Base-by-base conservation (phyloP, 495 filamentous ascomycete species). In the Geoglossum glabrum region DNA sequence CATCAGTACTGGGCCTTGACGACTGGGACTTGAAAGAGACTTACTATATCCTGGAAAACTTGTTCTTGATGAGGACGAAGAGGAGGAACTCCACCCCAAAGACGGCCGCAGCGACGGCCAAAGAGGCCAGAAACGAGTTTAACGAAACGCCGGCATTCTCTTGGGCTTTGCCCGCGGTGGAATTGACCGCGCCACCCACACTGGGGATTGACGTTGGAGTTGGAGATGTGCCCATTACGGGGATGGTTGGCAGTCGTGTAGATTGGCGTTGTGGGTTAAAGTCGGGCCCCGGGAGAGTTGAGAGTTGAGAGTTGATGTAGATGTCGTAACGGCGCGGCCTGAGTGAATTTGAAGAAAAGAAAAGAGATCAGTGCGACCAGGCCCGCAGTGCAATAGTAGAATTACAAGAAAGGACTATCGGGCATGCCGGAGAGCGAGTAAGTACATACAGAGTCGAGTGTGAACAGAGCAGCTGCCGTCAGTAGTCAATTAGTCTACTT, bases 41-140 rank as follows among this genome's bases (percentile, higher is more conserved):
- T 64, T 72, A 92, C 83, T 93, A 96, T 63, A 96, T 92, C 60
- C 90, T 78, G 1, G 79, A 79, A 45, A 95, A 69, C 63, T 84
- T 89, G 57, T 82, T 77, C 62, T 86, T 83, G 13, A 95, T 71
- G 21, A 94, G 64, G 45, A 90, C 62, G 64, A 96, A 96, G 38
- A 87, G 64, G 36, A 83, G 64, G 45, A 86, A 76, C 68, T 95
- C 84, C 13, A 86, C 73, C 27, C 79, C 85, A 66, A 95, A 96
- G 51, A 92, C 73, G 31, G 82, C 67, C 55, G 86, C 72, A 62
- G 83, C 83, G 54, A 79, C 76, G 21, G 74, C 78, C 62, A 95
- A 68, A 57, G 90, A 89, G 36, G 89, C 82, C 30, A 92, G 57
- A 64, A 96, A 90, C 11, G 82, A 72, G 40, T 65, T 64, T 31